A percentile compares a stretch with the other conserved stretches of the same genome.
These are phyloP conservation scores for Myxozyma geophila DNA, from an alignment of 805 yeast species.

Conservation along the genomic window DNA sequence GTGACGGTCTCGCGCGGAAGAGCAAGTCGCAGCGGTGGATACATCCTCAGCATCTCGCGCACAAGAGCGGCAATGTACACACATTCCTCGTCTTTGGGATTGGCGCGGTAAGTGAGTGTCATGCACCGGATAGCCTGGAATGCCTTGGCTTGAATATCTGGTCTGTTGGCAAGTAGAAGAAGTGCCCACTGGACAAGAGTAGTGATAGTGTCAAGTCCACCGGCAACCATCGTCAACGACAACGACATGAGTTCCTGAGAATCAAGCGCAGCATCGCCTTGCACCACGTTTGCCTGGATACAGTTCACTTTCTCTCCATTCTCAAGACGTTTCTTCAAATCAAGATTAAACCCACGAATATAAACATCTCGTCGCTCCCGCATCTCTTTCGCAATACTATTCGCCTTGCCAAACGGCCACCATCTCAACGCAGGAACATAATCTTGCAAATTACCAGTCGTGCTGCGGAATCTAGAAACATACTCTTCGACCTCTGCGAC, in stretches of 20 bases:
- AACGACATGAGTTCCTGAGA: slow-evolving; percentile 56
- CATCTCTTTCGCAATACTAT: slow-evolving; percentile 30
- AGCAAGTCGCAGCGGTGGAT: slow-evolving; percentile 66
- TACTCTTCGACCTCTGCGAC: slow-evolving; percentile 39
- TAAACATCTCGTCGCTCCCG: slow-evolving; percentile 37
- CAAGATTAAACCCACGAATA: slow-evolving; percentile 25
- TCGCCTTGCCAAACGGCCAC: slow-evolving; percentile 21
- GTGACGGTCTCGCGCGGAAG: slow-evolving; percentile 64
- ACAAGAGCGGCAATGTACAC: slow-evolving; percentile 60
- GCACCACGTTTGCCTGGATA: slow-evolving; percentile 38
- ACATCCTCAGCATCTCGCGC: slow-evolving; percentile 62
- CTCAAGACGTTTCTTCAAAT: slow-evolving; percentile 28
- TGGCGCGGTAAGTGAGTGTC: slow-evolving; percentile 34
- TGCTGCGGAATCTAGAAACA: slow-evolving; percentile 41
- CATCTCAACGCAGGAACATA: slow-evolving; percentile 45
- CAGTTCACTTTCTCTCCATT: slow-evolving; percentile 34
- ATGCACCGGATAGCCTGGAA: slow-evolving; percentile 47
- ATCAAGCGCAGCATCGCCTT: slow-evolving; percentile 37
- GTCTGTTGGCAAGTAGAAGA: slow-evolving; percentile 57
- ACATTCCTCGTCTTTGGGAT: slow-evolving; percentile 43
- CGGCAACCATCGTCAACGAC: slow-evolving; percentile 74
- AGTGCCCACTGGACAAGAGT: slow-evolving; percentile 62
- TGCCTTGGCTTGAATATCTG: slow-evolving; percentile 54
- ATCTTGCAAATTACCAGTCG: slow-evolving; percentile 48
- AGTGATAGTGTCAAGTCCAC: slow-evolving; percentile 74